phyloP scores from a whole-genome alignment of 371 early-diverging fungal species.

The Dichotomocladium elegans region DNA sequence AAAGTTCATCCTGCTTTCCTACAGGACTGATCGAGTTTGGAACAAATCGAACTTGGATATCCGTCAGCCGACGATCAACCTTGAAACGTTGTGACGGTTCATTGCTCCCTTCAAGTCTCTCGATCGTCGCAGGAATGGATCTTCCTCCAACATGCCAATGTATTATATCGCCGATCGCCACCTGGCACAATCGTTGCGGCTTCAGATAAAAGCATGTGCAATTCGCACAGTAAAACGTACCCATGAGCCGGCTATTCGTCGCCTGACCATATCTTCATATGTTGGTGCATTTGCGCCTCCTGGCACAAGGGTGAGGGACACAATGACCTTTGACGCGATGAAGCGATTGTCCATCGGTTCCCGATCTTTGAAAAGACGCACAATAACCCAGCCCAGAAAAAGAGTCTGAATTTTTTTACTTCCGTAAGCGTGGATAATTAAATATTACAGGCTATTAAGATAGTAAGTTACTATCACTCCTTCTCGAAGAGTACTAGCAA shows the following conservation, averaged over 20 bases:
- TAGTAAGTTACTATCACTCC: too few relatives aligned
- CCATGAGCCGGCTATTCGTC: slow-evolving; percentile 2
- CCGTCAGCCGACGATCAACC: neutral
- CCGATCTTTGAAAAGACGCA: too few relatives aligned
- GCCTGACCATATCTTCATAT: slow-evolving; percentile 4
- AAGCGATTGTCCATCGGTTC: too few relatives aligned
- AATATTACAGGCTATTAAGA: too few relatives aligned
- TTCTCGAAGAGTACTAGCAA: too few relatives aligned
- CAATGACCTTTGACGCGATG: neutral
- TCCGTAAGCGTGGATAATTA: too few relatives aligned
- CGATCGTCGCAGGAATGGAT: neutral
- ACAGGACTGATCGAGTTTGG: too few relatives aligned
- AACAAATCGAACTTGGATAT: neutral
- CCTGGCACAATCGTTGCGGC: neutral
- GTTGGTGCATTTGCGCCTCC: neutral
- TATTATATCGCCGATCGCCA: slow-evolving; percentile 3
- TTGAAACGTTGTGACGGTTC: neutral
- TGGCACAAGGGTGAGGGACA: neutral
- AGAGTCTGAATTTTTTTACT: too few relatives aligned
- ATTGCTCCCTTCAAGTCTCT: neutral
- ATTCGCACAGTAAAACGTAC: too few relatives aligned
- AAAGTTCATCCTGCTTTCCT: neutral
- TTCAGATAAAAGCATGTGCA: neutral
- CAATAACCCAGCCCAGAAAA: too few relatives aligned
- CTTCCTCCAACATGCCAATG: slow-evolving; percentile 2